phyloP scores from a whole-genome alignment of 1,284 basidiomycete species.

The Ceratobasidium sp. region DNA sequence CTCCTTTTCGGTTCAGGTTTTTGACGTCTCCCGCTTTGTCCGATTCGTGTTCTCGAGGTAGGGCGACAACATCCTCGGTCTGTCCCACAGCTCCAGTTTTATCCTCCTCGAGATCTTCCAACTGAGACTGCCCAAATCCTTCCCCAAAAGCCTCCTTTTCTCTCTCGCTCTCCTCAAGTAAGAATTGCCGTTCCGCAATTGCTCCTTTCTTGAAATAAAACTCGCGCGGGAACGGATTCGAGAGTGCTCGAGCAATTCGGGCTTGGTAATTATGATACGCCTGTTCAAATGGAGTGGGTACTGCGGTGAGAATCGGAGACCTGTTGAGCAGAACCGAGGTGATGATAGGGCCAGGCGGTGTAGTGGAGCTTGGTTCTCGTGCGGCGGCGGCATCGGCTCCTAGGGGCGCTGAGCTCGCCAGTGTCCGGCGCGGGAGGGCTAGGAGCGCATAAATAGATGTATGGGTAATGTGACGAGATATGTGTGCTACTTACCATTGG shows the following conservation, averaged over 20 bases:
- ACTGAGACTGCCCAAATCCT: constrained; percentile 48
- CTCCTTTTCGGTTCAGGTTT: constrained; percentile 82
- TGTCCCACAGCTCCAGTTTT: constrained; percentile 55
- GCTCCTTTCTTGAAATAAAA: constrained; percentile 98
- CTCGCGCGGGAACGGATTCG: constrained; percentile 88
- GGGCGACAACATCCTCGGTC: constrained; percentile 65
- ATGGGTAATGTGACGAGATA: background rate
- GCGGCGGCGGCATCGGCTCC: background rate
- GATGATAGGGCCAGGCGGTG: constrained; percentile 50
- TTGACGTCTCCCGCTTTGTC: constrained; percentile 71
- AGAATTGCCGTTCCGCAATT: constrained; percentile 84
- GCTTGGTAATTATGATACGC: constrained; percentile 90
- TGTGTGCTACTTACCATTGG: constrained; percentile 1
- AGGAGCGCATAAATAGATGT: constrained; percentile 2
- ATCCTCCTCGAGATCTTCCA: constrained; percentile 59
- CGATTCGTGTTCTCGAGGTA: constrained; percentile 68
- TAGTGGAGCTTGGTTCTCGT: background rate
- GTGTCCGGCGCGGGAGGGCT: constrained; percentile 18
- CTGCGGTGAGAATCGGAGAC: constrained; percentile 81
- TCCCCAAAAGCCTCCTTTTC: constrained; percentile 77
- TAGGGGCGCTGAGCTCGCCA: constrained; percentile 11
- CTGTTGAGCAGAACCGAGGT: constrained; percentile 80
- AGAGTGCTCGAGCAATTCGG: constrained; percentile 83
- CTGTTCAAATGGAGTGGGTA: constrained; percentile 80
- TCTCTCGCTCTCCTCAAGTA: constrained; percentile 73